Evolutionary conservation across 495 filamentous ascomycete species (phyloP), one percentile per base, ranked within the genome.

Genomic region (Podospora sp.): DNA sequence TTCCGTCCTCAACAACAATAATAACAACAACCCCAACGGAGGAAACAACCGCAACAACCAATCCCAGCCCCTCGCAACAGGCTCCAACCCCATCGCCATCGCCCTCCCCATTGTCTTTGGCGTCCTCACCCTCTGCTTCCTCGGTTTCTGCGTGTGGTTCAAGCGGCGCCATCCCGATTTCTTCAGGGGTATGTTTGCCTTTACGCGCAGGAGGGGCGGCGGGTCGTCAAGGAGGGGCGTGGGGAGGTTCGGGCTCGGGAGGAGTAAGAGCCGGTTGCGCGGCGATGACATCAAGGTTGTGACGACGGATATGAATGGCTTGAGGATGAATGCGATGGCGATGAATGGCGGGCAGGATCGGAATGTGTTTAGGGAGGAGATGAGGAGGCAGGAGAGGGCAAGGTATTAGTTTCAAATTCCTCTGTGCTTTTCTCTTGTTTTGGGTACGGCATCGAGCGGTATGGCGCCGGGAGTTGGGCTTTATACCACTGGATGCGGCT

Each of bases 51-150:
- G 20, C 50, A 62, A 40, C 60, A 64, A 58, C 50, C 49, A 50
- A 24, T 25, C 60, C 21, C 40, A 46, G 11, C 50, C 40, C 50
- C 33, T 6, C 16, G 29, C 29, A 5, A 12, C 27, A 8, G 57
- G 67, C 14, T 25, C 68, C 26, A 72, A 69, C 50, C 51, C 68
- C 50, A 40, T 72, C 24, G 68, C 71, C 35, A 72, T 72, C 26
- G 68, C 60, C n/a, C 60, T 72, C 25, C 71, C 71, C 4, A 33
- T 70, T 5, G 21, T 59, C 20, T 60, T 72, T 16, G 71, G 65
- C 21, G 16, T 70, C 22, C 27, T 70, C 9, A 72, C 71, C 14
- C 49, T 65, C 1, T 53, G 69, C 1, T 40, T 60, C 7, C 51
- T 70, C 58, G 65, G 29, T 20, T 29, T 36, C 8, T 70, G 58